Evolutionary conservation across 345 rosid species (phyloP), one percentile per base, ranked within the genome.

Genomic region (Sisymbrium altissimum): DNA sequence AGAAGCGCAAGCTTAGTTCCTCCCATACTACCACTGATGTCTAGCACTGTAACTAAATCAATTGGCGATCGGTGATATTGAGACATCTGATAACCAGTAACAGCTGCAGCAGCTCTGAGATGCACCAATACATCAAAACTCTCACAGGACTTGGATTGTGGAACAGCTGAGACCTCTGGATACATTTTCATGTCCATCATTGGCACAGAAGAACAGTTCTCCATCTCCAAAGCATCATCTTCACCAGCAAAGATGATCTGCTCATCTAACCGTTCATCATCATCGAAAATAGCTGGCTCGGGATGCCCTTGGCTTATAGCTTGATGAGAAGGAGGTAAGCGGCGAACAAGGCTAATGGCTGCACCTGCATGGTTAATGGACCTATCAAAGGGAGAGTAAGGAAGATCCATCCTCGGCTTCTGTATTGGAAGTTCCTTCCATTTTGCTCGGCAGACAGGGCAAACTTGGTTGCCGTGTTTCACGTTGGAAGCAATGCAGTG

Each of bases 11-110:
- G 86, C 83, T 89, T 92, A 29, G 96, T 92, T 54, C 98, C 98
- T 10, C 89, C 91, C 96, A 92, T 92, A 82, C 98, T 92, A 58
- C 96, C 95, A 49, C 98, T 92, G 77, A 84, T 81, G 73, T 92
- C 98, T 49, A 92, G 92, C 23, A 89, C 94, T 0, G 94, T 90
- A 40, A 92, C 96, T 27, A 89, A 76, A 70, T 92, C 98, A 67
- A 92, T 70, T 1, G 94, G 85, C 23, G 88, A 88, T 50, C 94
- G 92, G 11, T 83, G 85, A 77, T 70, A 66, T 38, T 55, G 87
- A 32, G 83, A 73, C 29, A 72, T 60, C 52, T 82, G 86, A 32
- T 69, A 82, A 40, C 66, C 64, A 14, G 68, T 57, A 68, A 71
- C 56, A n/a, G 96, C 13, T 0, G 55, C 9, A 19, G 29, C 55